These are phyloP conservation scores for Eryngium alpinum DNA, from an alignment of 140 eudicot species.

Conservation along the genomic window DNA sequence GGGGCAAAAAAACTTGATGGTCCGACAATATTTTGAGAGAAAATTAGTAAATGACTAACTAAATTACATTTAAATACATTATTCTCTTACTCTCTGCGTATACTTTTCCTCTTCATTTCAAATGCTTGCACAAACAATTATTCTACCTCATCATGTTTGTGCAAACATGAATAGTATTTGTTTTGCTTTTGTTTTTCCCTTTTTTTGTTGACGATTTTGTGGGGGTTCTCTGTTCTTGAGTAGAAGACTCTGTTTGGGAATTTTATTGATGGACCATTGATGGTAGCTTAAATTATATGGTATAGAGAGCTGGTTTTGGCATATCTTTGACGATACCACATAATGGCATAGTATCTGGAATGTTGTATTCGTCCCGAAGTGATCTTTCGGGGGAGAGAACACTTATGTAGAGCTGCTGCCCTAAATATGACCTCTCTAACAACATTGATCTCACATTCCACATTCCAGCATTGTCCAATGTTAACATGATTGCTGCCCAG, in stretches of 20 bases:
- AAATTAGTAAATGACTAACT: not conserved
- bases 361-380: slow-evolving; percentile 35
- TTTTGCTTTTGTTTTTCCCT: not conserved
- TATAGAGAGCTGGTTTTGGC: slow-evolving; percentile 20
- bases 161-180: not conserved
- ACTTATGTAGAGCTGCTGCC: slow-evolving; percentile 37
- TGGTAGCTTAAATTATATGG: not conserved
- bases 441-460: slow-evolving; percentile 35
- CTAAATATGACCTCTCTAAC: slow-evolving; percentile 32
- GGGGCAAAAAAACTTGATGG: not conserved
- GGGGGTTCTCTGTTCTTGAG: not conserved
- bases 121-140: not conserved
- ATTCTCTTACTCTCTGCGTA: slow-evolving; percentile 6
- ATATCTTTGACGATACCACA: slow-evolving; percentile 28
- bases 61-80: slow-evolving; percentile 5
- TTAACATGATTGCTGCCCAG: slow-evolving; percentile 42
- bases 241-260: not conserved
- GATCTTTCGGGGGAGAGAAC: slow-evolving; percentile 34
- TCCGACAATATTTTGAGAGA: not conserved
- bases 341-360: slow-evolving; percentile 14
- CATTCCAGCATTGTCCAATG: slow-evolving; percentile 41
- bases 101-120: not conserved
- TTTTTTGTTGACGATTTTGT: not conserved
- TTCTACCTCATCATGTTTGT: slow-evolving; percentile 3
- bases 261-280: not conserved